These are phyloP conservation scores for Pulveroboletus sp. DNA, from an alignment of 768 basidiomycete species.

Conservation along the genomic window DNA sequence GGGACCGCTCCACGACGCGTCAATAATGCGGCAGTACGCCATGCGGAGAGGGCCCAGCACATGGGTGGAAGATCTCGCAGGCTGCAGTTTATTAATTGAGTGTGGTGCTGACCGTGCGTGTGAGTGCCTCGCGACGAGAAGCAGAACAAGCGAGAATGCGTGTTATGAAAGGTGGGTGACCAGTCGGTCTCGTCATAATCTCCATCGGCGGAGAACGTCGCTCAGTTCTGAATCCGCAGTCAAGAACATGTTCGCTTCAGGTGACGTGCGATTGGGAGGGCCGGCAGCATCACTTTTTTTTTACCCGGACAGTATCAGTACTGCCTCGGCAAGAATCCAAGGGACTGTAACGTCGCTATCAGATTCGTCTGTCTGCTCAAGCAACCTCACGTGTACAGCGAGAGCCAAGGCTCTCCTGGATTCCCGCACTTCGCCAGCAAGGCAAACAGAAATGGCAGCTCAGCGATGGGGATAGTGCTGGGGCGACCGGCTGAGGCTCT, in stretches of 20 bases:
- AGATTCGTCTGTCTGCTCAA: no score
- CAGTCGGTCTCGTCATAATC: background rate
- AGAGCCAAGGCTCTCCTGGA: background rate
- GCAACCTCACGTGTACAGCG: no score
- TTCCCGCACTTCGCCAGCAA: background rate
- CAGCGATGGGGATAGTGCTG: background rate
- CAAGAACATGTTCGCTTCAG: slow-evolving; percentile 7
- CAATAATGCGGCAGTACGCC: background rate
- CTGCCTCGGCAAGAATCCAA: no score
- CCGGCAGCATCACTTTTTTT: no score
- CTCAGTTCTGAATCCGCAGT: background rate
- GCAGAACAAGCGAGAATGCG: slow-evolving; percentile 1
- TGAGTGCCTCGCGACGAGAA: background rate
- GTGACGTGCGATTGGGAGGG: background rate
- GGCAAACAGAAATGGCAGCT: background rate
- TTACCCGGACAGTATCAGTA: no score
- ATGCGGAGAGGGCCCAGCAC: background rate
- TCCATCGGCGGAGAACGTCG: slow-evolving; percentile 12
- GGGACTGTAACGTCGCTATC: no score
- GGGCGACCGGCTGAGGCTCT: background rate
- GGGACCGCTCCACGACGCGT: slow-evolving; percentile 9
- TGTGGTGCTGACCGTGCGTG: background rate
- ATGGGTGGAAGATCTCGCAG: background rate
- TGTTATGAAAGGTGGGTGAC: background rate
- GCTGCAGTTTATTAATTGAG: background rate